These are phyloP conservation scores for Diutina sp. DNA, from an alignment of 1,139 yeast species.

Conservation along the genomic window DNA sequence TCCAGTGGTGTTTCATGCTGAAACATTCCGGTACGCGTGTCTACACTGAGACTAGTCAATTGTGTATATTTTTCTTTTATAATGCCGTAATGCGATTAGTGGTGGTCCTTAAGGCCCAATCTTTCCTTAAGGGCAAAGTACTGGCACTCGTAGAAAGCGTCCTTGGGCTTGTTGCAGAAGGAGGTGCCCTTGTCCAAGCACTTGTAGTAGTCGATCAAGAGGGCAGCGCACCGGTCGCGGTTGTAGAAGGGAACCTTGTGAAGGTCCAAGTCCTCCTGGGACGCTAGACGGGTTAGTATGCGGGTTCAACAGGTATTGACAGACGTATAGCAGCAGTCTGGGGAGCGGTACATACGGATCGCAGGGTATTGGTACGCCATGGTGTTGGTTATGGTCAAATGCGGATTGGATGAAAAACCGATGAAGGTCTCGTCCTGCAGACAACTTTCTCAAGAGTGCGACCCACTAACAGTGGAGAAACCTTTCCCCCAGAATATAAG, in stretches of 20 bases:
- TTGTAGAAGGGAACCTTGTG: conserved; percentile 32
- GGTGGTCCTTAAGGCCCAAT: conserved; percentile 12
- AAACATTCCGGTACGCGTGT: neutral
- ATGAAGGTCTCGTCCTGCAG: neutral
- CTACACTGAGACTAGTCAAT: neutral
- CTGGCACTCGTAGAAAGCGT: conserved; percentile 35
- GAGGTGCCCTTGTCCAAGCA: conserved; percentile 36
- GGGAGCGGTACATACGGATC: conserved; percentile 7
- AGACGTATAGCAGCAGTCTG: no score
- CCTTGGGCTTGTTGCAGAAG: conserved; percentile 29
- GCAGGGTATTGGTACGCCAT: conserved; percentile 9
- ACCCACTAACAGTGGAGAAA: no score
- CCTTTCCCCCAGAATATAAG: no score
- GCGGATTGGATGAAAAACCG: neutral
- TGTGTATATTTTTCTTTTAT: neutral
- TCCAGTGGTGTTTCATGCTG: no score
- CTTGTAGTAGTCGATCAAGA: conserved; percentile 30
- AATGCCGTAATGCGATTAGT: neutral
- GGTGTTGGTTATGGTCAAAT: neutral
- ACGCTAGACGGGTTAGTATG: conserved; percentile 13
- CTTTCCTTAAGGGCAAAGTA: conserved; percentile 32
- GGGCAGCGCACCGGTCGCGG: conserved; percentile 37
- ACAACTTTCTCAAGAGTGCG: neutral
- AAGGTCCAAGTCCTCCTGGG: conserved; percentile 30
- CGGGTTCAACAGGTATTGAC: no score